Evolutionary conservation across 176 grass and related monocot genomes (phyloP), one percentile per base, ranked within the genome.

Genomic region (Phragmites australis): DNA sequence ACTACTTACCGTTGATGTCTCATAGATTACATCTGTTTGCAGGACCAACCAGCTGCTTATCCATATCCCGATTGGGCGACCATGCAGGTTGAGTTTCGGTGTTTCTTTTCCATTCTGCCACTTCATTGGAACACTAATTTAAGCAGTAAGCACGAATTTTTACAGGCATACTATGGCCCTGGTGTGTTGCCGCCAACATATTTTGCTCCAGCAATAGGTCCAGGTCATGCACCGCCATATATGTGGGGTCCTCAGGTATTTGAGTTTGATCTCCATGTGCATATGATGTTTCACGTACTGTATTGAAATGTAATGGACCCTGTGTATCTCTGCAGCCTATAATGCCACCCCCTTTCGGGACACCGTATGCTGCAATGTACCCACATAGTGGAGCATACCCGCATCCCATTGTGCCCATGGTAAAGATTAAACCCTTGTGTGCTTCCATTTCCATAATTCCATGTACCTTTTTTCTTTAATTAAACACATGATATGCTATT

Each of bases 181-280:
- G 90, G 92, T 83, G 83, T 94, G 44, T 41, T 98, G 63, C 95
- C 89, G 16, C 83, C 90, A 42, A 34, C 96, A 81, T 98, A 89
- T 83, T 94, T 94, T 34, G 69, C 87, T 45, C 77, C 88, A 58
- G 70, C 83, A 69, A 79, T 94, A 64, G 89, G 89, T 55, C 83
- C 92, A 62, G 95, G 95, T 69, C 90, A 94, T 72, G 78, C 88
- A 72, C 86, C 89, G 11, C 90, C 88, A 58, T 98, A 93, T 53
- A 88, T 98, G 88, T 98, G 96, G 96, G 84, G 85, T 52, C 88
- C 96, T 78, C 92, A 93, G 96, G 96, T 98, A 89, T 78, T 71
- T 65, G 37, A 15, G 43, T 81, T 82, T 75, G 6, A 45, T 81
- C 51, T 72, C 40, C 53, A 10, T 77, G 50, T 76, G 4, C 10